Evolutionary conservation across 768 basidiomycete genomes (phyloP).

Genomic region (Pleurotus sapidus): DNA sequence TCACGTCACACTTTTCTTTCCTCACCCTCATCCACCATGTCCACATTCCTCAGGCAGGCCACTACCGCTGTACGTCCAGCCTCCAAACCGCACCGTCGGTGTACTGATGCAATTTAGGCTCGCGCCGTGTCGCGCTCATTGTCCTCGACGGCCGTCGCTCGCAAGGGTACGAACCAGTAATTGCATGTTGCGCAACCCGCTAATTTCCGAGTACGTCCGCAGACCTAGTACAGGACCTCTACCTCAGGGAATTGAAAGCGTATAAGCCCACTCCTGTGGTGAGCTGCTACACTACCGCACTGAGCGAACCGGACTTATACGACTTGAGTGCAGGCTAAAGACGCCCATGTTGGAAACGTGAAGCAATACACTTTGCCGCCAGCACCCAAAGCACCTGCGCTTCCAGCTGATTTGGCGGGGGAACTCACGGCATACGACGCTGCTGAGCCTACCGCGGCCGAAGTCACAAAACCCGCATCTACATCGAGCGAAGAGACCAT

Average conservation of each 20-base stretch:
- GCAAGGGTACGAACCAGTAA: constrained; percentile 54
- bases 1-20: constrained; percentile 46
- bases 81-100: neutral
- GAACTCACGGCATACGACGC: constrained; percentile 87
- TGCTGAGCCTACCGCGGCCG: constrained; percentile 61
- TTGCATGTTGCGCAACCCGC: constrained; percentile 9
- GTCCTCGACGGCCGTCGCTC: constrained; percentile 55
- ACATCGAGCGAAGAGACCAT: constrained; percentile 36
- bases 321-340: constrained; percentile 59
- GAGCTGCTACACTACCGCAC: constrained; percentile 28
- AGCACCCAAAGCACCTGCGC: constrained; percentile 67
- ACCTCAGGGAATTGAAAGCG: constrained; percentile 83
- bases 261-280: constrained; percentile 81
- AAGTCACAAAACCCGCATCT: constrained; percentile 27
- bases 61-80: constrained; percentile 39
- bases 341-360: constrained; percentile 86
- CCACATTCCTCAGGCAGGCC: constrained; percentile 62
- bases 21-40: constrained; percentile 62
- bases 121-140: constrained; percentile 53
- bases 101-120: constrained; percentile 32
- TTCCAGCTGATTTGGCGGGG: constrained; percentile 83
- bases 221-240: constrained; percentile 94
- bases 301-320: neutral
- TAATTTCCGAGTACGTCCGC: constrained; percentile 39
- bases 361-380: constrained; percentile 79